Conservation (phyloP, 2,329 filamentous ascomycete species). For the Hymenoscyphus fraxineus region DNA sequence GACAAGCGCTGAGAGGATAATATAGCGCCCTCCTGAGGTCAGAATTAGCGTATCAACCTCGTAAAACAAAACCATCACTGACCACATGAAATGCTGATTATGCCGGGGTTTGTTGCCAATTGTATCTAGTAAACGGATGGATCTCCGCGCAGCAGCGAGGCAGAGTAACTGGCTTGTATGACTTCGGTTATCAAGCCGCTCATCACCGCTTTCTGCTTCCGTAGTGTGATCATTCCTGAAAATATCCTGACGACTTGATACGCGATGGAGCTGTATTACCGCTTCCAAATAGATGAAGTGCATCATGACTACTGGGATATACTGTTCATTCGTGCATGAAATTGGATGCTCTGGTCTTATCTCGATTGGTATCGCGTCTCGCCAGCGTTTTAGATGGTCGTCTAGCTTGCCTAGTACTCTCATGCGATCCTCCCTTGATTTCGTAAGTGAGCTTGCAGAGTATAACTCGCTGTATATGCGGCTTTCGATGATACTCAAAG, state of each 20-base stretch:
- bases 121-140: slow-evolving; percentile 21
- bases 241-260: slow-evolving; percentile 21
- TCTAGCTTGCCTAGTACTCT: slow-evolving; percentile 24
- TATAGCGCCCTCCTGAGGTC: slow-evolving; percentile 45
- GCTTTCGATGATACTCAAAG: slow-evolving; percentile 24
- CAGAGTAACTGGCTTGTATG: slow-evolving; percentile 23
- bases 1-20: slow-evolving; percentile 87
- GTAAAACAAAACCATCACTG: slow-evolving; percentile 13
- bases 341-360: slow-evolving; percentile 26
- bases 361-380: slow-evolving; percentile 25
- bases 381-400: slow-evolving; percentile 26
- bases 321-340: slow-evolving; percentile 19
- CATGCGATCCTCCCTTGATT: slow-evolving; percentile 23
- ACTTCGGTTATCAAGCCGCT: slow-evolving; percentile 21
- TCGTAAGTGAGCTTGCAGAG: slow-evolving; percentile 26
- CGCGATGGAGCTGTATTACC: slow-evolving; percentile 23
- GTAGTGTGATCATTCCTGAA: slow-evolving; percentile 10
- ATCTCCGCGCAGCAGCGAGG: slow-evolving; percentile 23
- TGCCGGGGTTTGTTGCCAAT: slow-evolving; percentile 17
- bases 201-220: slow-evolving; percentile 11
- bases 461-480: slow-evolving; percentile 27
- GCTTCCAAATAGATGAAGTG: slow-evolving; percentile 27
- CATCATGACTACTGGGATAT: slow-evolving; percentile 24
- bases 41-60: slow-evolving; percentile 12
- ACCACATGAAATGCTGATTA: slow-evolving; percentile 21